A percentile compares a stretch with the other conserved stretches of the same genome.
Conservation (phyloP, 148 eudicot species). For the Silene latifolia region DNA sequence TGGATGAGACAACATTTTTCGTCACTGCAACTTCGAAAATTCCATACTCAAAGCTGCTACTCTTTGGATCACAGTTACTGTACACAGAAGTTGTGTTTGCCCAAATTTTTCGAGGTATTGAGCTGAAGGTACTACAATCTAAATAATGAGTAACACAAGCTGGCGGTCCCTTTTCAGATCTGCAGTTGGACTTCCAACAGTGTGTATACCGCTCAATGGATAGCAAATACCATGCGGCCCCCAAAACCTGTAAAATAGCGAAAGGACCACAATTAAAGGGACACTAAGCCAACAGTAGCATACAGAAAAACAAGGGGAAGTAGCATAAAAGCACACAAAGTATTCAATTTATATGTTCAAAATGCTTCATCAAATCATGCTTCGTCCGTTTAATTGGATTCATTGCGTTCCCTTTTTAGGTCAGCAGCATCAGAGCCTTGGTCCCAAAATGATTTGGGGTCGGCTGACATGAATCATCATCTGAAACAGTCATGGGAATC, state of each 20-base stretch:
- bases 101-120: slow-evolving; percentile 47
- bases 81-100: slow-evolving; percentile 57
- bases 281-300: neutral
- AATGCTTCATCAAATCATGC: no score
- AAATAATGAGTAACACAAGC: slow-evolving; percentile 51
- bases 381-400: no score
- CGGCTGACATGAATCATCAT: no score
- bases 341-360: no score
- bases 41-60: slow-evolving; percentile 55
- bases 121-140: slow-evolving; percentile 47
- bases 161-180: slow-evolving; percentile 34
- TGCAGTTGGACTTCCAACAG: slow-evolving; percentile 87
- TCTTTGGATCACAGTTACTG: slow-evolving; percentile 52
- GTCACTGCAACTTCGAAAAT: slow-evolving; percentile 66
- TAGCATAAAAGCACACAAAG: no score
- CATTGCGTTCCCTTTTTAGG: no score
- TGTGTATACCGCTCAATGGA: slow-evolving; percentile 81
- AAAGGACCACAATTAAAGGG: neutral
- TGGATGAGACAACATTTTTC: slow-evolving; percentile 67
- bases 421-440: no score
- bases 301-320: no score
- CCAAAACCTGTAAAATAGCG: slow-evolving; percentile 53
- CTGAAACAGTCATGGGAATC: no score
- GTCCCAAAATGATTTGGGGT: no score
- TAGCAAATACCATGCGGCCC: slow-evolving; percentile 92